phyloP scores from a whole-genome alignment of 306 rosid species.

The Canavalia gladiata region DNA sequence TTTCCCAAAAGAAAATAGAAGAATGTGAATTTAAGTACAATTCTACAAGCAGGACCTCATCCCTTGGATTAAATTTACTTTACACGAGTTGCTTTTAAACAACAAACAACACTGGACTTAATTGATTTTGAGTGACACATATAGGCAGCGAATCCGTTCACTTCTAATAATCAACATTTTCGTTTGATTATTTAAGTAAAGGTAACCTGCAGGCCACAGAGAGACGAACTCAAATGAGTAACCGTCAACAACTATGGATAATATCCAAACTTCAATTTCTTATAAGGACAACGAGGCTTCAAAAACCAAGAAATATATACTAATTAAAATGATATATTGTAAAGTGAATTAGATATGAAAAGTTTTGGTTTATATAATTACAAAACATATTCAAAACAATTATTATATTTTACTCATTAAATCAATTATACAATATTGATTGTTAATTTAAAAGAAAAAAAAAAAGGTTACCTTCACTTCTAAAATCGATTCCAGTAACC shows the following conservation, averaged over 20 bases:
- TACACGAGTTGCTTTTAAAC: background rate
- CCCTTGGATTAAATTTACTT: slow-evolving; percentile 7
- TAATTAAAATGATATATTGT: background rate
- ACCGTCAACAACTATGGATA: background rate
- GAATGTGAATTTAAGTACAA: slow-evolving; percentile 14
- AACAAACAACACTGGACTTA: background rate
- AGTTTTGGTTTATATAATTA: background rate
- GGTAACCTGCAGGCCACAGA: slow-evolving; percentile 38
- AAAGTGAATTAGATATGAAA: background rate
- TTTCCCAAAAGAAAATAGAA: slow-evolving; percentile 20
- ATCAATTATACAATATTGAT: background rate
- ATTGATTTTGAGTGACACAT: slow-evolving; percentile 2
- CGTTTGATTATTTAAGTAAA: background rate
- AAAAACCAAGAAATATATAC: background rate
- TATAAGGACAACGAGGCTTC: background rate
- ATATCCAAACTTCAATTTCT: background rate
- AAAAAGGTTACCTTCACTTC: background rate
- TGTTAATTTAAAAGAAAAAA: background rate
- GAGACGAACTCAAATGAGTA: background rate
- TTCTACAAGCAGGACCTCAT: background rate
- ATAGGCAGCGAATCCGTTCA: slow-evolving; percentile 9
- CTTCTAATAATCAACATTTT: slow-evolving; percentile 21
- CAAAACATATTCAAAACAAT: background rate
- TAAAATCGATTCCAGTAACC: background rate
- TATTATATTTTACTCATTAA: background rate